Evolutionary conservation across 1,284 basidiomycete species (phyloP).

Genomic region (Austroboletus niveus): DNA sequence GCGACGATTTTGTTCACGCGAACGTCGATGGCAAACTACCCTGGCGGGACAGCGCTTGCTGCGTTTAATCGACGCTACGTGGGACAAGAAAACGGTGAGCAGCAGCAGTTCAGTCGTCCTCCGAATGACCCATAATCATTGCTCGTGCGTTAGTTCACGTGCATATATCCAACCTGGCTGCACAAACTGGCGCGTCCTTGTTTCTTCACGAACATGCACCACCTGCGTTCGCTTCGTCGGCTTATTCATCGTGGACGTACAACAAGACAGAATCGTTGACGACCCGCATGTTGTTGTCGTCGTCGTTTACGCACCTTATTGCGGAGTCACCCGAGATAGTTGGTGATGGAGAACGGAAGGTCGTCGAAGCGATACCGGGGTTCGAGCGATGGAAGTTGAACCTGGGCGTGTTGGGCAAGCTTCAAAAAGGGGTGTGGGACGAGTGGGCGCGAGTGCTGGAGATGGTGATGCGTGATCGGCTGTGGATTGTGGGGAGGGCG

Average conservation of each 20-base stretch:
- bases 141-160: constrained; percentile 44
- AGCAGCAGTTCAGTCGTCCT: constrained; percentile 2
- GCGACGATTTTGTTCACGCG: constrained; percentile 53
- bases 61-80: constrained; percentile 56
- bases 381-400: constrained; percentile 51
- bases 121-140: too few relatives aligned
- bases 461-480: constrained; percentile 43
- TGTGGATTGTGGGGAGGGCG: constrained; percentile 51
- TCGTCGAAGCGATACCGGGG: constrained; percentile 42
- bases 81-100: constrained; percentile 35
- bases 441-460: constrained; percentile 33
- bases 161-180: constrained; percentile 80
- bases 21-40: constrained; percentile 81
- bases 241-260: constrained; percentile 55
- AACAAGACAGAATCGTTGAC: constrained; percentile 75
- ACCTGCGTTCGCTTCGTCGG: neutral
- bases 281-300: constrained; percentile 36
- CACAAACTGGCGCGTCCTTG: constrained; percentile 88
- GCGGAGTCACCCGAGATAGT: constrained; percentile 34
- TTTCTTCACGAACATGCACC: constrained; percentile 70
- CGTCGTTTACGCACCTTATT: constrained; percentile 61
- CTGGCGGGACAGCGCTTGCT: constrained; percentile 78
- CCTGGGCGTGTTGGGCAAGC: constrained; percentile 11
- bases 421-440: constrained; percentile 26
- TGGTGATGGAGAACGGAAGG: constrained; percentile 36